These are phyloP conservation scores for Teunomyces aglyptinius DNA, from an alignment of 805 yeast genomes.

Conservation along the genomic window DNA sequence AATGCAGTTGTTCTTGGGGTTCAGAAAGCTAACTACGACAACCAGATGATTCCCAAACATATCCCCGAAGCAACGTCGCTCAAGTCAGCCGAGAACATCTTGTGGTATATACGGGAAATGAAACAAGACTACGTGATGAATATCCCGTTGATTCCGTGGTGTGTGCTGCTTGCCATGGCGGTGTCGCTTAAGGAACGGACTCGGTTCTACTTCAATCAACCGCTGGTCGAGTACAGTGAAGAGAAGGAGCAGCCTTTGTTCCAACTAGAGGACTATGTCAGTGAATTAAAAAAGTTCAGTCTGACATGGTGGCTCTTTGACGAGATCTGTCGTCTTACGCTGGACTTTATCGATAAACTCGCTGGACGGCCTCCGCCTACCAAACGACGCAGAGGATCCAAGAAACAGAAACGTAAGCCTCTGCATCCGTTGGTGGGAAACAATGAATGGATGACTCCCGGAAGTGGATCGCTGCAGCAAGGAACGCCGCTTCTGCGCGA, in stretches of 20 bases:
- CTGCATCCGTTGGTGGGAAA: background rate
- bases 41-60: conserved; percentile 17
- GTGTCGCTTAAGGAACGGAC: conserved; percentile 20
- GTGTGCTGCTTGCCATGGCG: conserved; percentile 27
- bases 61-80: conserved; percentile 23
- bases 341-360: conserved; percentile 20
- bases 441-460: background rate
- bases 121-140: conserved; percentile 18
- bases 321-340: conserved; percentile 21
- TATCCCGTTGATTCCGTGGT: conserved; percentile 27
- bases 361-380: background rate
- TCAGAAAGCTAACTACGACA: conserved; percentile 27
- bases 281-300: conserved; percentile 19
- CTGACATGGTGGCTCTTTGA: conserved; percentile 28
- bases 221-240: background rate
- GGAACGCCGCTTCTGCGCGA: background rate
- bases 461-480: background rate
- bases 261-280: conserved; percentile 19
- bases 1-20: conserved; percentile 24
- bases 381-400: conserved; percentile 1
- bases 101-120: conserved; percentile 22
- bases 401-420: background rate
- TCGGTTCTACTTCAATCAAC: conserved; percentile 6
- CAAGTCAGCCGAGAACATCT: conserved; percentile 24
- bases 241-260: conserved; percentile 6